phyloP scores from a whole-genome alignment of 495 filamentous ascomycete species.

The Sordaria brevicollis region DNA sequence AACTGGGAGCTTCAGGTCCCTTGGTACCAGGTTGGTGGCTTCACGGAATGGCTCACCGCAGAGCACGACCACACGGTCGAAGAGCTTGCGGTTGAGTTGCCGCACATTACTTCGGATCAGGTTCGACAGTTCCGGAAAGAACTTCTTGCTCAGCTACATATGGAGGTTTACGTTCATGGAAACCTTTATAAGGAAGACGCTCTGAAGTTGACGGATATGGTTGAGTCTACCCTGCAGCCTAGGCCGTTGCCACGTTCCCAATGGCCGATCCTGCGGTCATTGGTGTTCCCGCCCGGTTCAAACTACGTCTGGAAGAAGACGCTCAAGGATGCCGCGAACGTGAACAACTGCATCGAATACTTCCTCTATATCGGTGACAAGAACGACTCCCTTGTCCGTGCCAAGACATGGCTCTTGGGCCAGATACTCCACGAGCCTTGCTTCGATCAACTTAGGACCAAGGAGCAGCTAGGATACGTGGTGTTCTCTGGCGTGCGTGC shows the following conservation, averaged over 20 bases:
- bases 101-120: conserved; percentile 60
- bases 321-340: conserved; percentile 80
- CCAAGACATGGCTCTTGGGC: conserved; percentile 73
- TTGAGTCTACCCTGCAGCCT: conserved; percentile 72
- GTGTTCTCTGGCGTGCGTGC: conserved; percentile 73
- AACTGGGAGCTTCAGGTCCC: conserved; percentile 85
- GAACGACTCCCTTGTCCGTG: conserved; percentile 52
- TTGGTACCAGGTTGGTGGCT: conserved; percentile 84
- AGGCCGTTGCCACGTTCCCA: conserved; percentile 64
- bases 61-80: conserved; percentile 75
- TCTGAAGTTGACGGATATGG: conserved; percentile 69
- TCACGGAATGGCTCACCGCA: conserved; percentile 63
- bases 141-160: conserved; percentile 70
- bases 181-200: conserved; percentile 97
- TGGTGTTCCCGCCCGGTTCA: conserved; percentile 67
- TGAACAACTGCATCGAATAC: conserved; percentile 96
- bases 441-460: conserved; percentile 89
- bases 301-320: conserved; percentile 74
- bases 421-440: conserved; percentile 88
- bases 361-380: conserved; percentile 70
- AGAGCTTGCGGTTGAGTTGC: conserved; percentile 68
- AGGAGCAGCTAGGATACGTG: conserved; percentile 95
- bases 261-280: conserved; percentile 66
- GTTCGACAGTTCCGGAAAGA: conserved; percentile 71
- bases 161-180: conserved; percentile 82